Evolutionary conservation across 495 filamentous ascomycete genomes (phyloP).

Genomic region (Cudoniella acicularis): DNA sequence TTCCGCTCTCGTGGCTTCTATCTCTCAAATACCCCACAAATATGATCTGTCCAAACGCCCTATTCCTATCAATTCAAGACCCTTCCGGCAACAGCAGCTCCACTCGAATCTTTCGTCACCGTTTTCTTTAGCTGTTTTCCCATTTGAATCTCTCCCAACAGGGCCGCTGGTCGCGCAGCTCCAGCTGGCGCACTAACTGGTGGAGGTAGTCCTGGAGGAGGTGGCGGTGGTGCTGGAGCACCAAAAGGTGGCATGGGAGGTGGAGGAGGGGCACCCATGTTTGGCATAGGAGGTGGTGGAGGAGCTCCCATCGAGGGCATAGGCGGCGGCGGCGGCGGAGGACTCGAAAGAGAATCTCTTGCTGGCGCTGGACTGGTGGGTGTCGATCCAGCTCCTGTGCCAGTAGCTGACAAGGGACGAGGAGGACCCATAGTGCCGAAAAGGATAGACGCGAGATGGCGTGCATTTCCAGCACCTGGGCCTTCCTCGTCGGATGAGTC

Average conservation of each 20-base stretch:
- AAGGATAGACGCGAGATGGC: constrained; percentile 86
- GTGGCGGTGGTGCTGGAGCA: constrained; percentile 35
- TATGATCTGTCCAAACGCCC: too few relatives aligned
- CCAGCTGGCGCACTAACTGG: constrained; percentile 35
- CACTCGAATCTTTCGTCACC: constrained; percentile 80
- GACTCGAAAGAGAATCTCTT: constrained; percentile 27
- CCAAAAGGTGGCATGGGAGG: constrained; percentile 29
- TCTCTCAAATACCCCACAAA: neutral
- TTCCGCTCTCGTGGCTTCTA: neutral
- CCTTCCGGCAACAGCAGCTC: constrained; percentile 61
- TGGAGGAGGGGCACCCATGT: constrained; percentile 43
- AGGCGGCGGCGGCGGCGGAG: constrained; percentile 29
- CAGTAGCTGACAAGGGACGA: constrained; percentile 78
- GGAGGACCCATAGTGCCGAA: constrained; percentile 98
- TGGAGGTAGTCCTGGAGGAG: constrained; percentile 50
- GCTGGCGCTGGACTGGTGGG: constrained; percentile 29
- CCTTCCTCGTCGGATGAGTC: constrained; percentile 65
- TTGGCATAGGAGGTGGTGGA: constrained; percentile 51
- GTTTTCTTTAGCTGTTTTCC: constrained; percentile 77
- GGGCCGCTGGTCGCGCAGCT: constrained; percentile 50
- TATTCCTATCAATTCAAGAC: constrained; percentile 44
- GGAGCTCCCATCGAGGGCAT: constrained; percentile 37
- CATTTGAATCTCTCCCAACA: constrained; percentile 76
- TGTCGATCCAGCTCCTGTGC: constrained; percentile 58
- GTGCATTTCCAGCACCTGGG: constrained; percentile 74